Evolutionary conservation across 495 filamentous ascomycete genomes (phyloP), one percentile per base, ranked within the genome.

Genomic region (Penicillium coffeae): DNA sequence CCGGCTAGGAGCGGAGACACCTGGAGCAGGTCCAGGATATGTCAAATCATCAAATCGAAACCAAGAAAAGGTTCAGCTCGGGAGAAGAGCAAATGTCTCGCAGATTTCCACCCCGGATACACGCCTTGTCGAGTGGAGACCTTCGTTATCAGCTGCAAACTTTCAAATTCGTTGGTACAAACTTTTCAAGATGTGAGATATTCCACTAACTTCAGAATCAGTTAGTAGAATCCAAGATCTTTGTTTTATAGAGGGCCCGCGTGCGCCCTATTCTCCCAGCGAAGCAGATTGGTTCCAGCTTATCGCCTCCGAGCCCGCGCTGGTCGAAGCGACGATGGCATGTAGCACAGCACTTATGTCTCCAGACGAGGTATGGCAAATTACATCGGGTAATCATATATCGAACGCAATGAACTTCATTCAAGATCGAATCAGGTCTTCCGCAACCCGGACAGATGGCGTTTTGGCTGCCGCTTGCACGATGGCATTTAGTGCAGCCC

Each of bases 401-500:
- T 30, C 25, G 5, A 30, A 30, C 10, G 55, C 45, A 47, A 53
- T 42, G 9, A 52, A 60, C 22, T 13, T 21, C 0, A 21, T 21
- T 13, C 3, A 10, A 12, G 8, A 41, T 41, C n/a, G 13, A 21
- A 30, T 30, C 3, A 27, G 38, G 12, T 52, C 56, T 8, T 43
- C 49, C 22, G 21, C n/a, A 41, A 40, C 38, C 37, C 21, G 35
- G 6, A 51, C 59, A 1, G 62, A 60, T 37, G 61, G 51, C 2
- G 37, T 64, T 37, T 41, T 64, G 2, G 56, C 41, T 14, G 44
- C 61, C n/a, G 55, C 62, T 5, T 27, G 50, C 22, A 62, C 49
- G 0, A 64, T 64, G 61, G 59, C 53, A 12, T 43, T 64, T 21
- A 59, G 55, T n/a, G 59, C 54, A 21, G 48, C 51, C 22, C 18